Conservation (phyloP, 2,329 filamentous ascomycete species). For the Monosporascus sp. region DNA sequence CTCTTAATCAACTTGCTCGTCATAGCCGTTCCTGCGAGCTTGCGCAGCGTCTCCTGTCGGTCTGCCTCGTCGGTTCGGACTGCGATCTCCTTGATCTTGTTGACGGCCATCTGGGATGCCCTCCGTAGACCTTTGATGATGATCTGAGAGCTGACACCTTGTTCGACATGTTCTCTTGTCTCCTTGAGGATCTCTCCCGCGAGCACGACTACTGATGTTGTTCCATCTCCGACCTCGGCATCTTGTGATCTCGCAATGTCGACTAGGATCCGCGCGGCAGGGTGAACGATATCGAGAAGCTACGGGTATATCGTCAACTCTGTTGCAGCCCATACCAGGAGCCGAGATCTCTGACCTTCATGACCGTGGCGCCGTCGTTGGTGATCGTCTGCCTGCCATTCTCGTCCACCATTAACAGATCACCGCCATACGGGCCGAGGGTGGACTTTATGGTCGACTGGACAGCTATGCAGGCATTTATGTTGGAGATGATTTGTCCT, state of each 20-base stretch:
- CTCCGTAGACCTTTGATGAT: slow-evolving; percentile 94
- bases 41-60: slow-evolving; percentile 79
- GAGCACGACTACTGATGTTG: slow-evolving; percentile 92
- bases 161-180: slow-evolving; percentile 91
- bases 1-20: slow-evolving; percentile 99
- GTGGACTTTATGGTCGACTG: slow-evolving; percentile 95
- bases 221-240: slow-evolving; percentile 96
- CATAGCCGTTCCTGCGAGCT: slow-evolving; percentile 94
- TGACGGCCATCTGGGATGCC: slow-evolving; percentile 85
- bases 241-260: slow-evolving; percentile 99
- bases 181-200: slow-evolving; percentile 98
- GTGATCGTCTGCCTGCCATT: slow-evolving; percentile 97
- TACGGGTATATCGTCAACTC: slow-evolving; percentile 29
- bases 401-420: slow-evolving; percentile 89
- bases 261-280: slow-evolving; percentile 91
- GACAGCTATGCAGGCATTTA: slow-evolving; percentile 95
- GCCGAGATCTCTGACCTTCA: slow-evolving; percentile 64
- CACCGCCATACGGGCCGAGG: slow-evolving; percentile 91
- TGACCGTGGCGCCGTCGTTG: slow-evolving; percentile 97
- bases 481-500: slow-evolving; percentile 94
- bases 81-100: slow-evolving; percentile 98
- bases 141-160: slow-evolving; percentile 93
- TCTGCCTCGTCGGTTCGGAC: slow-evolving; percentile 77
- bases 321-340: background rate
- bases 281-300: slow-evolving; percentile 98